Base-by-base conservation (phyloP, 805 yeast species). In the Sugiyamaella smithiae region DNA sequence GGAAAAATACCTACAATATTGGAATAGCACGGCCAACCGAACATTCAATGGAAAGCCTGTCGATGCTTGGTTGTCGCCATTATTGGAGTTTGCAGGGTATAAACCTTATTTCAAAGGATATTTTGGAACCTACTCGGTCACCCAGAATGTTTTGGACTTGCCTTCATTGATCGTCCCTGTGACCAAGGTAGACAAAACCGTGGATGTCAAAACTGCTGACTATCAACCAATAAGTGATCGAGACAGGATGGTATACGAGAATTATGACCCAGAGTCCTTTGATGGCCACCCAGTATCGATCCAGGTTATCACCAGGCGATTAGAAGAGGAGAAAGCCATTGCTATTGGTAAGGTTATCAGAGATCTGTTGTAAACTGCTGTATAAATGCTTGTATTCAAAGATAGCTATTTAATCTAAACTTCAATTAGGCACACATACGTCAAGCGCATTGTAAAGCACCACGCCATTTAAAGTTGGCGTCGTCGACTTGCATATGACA, bases 241-340 rank as follows among this genome's bases (percentile, higher is more conserved):
- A 5, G 51, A 48, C 31, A 16, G 31, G 22, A 12, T 19, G 14
- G 40, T 31, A 14, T 32, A 43, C 20, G 42, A 45, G 8, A 29
- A 69, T 33, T 80, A 78, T 63, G 69, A 76, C 47, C 73, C 80
- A 5, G 76, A 73, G 45, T 63, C 70, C 37, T 67, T 62, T 44
- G 66, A 72, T 50, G 80, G 78, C 2, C 77, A 76, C 58, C 84
- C 86, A 0, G 78, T 81, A 3, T 68, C 74, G 3, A 54, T 81
- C 8, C 88, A 82, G 59, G 54, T 82, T 16, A 71, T 78, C 19
- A 75, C 82, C 24, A 69, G 75, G 49, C 69, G 82, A 47, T 75
- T 73, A 48, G 74, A 80, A 49, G 88, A 82, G 57, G 88, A 82
- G 57, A 75, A 77, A 57, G 73, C 74, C 2, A 61, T 80, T 26